A percentile compares a stretch with the other conserved stretches of the same genome.
These are phyloP conservation scores for Mercurialis annua DNA, from an alignment of 345 rosid genomes.

Conservation along the genomic window DNA sequence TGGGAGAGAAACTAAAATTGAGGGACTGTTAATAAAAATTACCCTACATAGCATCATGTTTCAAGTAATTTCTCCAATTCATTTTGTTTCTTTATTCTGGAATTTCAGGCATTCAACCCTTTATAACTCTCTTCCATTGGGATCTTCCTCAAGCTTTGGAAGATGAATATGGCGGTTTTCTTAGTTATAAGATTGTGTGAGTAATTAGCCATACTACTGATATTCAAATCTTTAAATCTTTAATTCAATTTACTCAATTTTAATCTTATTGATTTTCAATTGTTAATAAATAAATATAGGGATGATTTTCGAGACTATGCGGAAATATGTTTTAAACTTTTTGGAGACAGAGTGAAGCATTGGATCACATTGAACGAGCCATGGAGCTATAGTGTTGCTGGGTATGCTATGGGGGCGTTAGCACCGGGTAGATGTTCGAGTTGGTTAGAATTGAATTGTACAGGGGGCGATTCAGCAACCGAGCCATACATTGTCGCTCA, in stretches of 20 bases:
- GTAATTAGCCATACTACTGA: conserved; percentile 7
- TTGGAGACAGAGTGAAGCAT: conserved; percentile 85
- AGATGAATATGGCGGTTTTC: conserved; percentile 52
- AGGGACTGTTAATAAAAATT: no score
- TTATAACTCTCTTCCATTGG: conserved; percentile 82
- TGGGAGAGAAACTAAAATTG: no score
- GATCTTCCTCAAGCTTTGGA: conserved; percentile 69
- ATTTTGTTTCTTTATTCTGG: not conserved
- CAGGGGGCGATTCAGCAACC: conserved; percentile 46
- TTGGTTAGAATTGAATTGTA: conserved; percentile 30
- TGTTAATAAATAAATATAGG: no score
- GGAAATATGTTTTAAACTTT: conserved; percentile 66
- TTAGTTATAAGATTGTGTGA: conserved; percentile 46
- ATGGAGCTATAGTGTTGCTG: conserved; percentile 49
- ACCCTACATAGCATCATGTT: not conserved
- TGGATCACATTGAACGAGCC: conserved; percentile 92
- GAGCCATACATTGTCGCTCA: conserved; percentile 81
- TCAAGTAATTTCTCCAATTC: not conserved
- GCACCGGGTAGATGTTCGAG: conserved; percentile 72
- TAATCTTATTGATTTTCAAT: no score
- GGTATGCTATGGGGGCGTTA: conserved; percentile 49
- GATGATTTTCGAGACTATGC: conserved; percentile 53
- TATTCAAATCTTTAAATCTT: no score
- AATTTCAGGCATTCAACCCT: conserved; percentile 61
- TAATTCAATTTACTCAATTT: no score